Base-by-base conservation (phyloP, 2,329 filamentous ascomycete genomes). In the Arthrobotrys sinensis region DNA sequence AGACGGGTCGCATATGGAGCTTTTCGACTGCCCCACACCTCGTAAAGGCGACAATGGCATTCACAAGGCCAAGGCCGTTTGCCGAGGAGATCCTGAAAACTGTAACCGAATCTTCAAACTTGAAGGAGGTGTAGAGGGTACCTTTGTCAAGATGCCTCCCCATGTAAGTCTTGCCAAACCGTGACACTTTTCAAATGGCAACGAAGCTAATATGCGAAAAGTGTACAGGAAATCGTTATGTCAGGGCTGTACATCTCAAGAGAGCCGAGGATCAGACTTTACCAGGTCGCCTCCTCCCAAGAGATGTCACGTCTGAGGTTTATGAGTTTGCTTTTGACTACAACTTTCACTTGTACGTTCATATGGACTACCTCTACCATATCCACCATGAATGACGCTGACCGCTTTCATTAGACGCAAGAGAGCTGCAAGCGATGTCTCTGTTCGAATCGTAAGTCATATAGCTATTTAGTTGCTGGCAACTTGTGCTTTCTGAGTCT, bases 1-100 rank as follows among this genome's bases (percentile, higher is more conserved):
- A 19, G 85, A 87, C 71, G 85, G 85, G 11, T 86, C 85, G 2
- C 84, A 85, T 81, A 86, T 84, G 85, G 85, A 85, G 12, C 36
- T 87, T 5, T 85, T 84, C 57, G 80, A 82, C 80, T 86, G 85
- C 81, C 65, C 57, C 53, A 70, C 7, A 64, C 40, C 57, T 64
- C 68, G 68, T 64, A 45, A 55, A 45, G 68, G 57, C 11, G 68
- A 71, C 57, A 45, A 71, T 64, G 57, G 68, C 16, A 64, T 71
- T 34, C 68, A 71, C 46, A 71, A 71, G 46, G 68, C 68, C 46
- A 71, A 64, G 57, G 68, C 68, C n/a, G 45, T 71, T 64, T 71
- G 68, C 57, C 68, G 68, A 40, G 68, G 68, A 36, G 68, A 71
- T 24, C 68, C 68, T 64, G 68, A 71, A 53, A 71, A 71, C 57